These are phyloP conservation scores for Penicillium fuscoglaucum DNA, from an alignment of 2,329 filamentous ascomycete genomes.

Conservation along the genomic window DNA sequence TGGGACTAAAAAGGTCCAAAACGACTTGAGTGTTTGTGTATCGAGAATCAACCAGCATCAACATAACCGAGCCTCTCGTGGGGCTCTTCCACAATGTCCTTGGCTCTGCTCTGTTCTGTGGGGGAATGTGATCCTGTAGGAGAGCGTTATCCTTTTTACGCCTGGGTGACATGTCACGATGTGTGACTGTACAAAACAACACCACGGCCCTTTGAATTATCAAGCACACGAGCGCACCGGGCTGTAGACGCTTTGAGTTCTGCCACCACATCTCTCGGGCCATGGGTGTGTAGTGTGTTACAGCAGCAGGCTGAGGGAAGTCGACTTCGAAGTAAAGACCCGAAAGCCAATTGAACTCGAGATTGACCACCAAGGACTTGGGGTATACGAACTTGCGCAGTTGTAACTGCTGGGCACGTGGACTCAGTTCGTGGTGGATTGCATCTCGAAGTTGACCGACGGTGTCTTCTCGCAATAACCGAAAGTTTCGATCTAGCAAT, in stretches of 20 bases:
- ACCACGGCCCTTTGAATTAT: slow-evolving; percentile 18
- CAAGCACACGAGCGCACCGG: slow-evolving; percentile 34
- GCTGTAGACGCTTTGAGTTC: slow-evolving; percentile 31
- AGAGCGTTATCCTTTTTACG: background rate
- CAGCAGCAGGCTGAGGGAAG: slow-evolving; percentile 28
- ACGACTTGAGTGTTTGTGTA: slow-evolving; percentile 25
- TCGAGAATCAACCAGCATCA: slow-evolving; percentile 31
- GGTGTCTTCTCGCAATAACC: slow-evolving; percentile 40
- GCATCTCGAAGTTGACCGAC: slow-evolving; percentile 34
- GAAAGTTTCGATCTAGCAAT: slow-evolving; percentile 39
- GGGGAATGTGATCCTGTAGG: background rate
- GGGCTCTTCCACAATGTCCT: slow-evolving; percentile 30
- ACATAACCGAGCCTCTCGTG: slow-evolving; percentile 29
- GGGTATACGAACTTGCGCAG: slow-evolving; percentile 17
- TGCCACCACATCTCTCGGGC: slow-evolving; percentile 32
- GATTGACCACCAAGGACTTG: slow-evolving; percentile 2
- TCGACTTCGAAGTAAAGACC: slow-evolving; percentile 24
- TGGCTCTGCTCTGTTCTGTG: background rate
- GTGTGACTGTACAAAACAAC: slow-evolving; percentile 30
- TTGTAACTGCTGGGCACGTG: slow-evolving; percentile 4
- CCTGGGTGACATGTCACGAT: slow-evolving; percentile 12
- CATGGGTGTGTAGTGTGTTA: slow-evolving; percentile 6
- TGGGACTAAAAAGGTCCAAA: slow-evolving; percentile 17
- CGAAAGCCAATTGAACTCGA: slow-evolving; percentile 20
- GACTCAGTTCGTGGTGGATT: slow-evolving; percentile 23